Conservation (phyloP, 2,329 filamentous ascomycete genomes). For the Lojkania enalia region DNA sequence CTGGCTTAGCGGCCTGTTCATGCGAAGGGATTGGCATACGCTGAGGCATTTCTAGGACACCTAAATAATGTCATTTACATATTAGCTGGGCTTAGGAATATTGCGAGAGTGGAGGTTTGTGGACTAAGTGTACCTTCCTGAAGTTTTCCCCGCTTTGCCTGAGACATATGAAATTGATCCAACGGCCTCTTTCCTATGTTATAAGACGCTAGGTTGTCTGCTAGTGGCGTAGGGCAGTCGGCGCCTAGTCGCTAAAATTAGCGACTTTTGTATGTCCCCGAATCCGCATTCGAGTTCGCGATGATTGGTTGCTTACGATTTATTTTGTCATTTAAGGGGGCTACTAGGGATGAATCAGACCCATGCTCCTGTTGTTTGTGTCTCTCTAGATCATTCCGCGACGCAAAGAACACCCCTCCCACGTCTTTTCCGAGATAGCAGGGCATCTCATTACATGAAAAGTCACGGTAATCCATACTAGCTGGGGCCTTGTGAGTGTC, state of each 20-base stretch:
- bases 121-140: too few species aligned
- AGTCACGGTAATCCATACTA: slow-evolving; percentile 3
- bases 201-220: not conserved
- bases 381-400: slow-evolving; percentile 1
- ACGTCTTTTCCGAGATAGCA: slow-evolving; percentile 7
- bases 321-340: not conserved
- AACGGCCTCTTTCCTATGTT: too few species aligned
- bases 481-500: slow-evolving; percentile 1
- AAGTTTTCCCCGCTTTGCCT: too few species aligned
- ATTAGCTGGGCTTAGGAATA: too few species aligned
- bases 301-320: not conserved
- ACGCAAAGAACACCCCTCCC: slow-evolving; percentile 12
- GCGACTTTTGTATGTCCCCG: too few species aligned
- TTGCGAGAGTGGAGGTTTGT: too few species aligned
- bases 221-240: not conserved
- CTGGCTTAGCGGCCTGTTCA: too few species aligned
- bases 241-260: too few species aligned
- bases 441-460: slow-evolving; percentile 4
- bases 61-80: too few species aligned
- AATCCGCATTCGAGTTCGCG: not conserved
- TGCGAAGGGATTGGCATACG: too few species aligned
- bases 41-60: too few species aligned
- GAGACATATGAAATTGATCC: too few species aligned
- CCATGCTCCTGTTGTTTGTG: slow-evolving; percentile 4
- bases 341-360: not conserved